Conservation (phyloP, 805 yeast species). For the Isabelozyma gotoi region DNA sequence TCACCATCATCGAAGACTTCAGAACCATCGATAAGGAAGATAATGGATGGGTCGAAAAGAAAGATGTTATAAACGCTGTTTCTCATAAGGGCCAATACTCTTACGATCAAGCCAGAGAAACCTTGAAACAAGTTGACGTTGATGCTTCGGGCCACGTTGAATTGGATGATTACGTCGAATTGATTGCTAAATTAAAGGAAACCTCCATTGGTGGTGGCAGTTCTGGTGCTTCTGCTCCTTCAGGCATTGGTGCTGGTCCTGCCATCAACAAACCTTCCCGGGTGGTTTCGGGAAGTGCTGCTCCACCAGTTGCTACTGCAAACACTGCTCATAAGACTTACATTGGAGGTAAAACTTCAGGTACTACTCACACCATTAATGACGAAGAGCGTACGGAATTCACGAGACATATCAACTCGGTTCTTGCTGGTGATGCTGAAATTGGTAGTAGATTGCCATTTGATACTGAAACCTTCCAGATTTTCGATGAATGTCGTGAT, state of each 20-base stretch:
- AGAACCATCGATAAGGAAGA: constrained; percentile 84
- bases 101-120: constrained; percentile 92
- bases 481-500: constrained; percentile 95
- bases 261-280: constrained; percentile 14
- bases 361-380: constrained; percentile 93
- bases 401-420: constrained; percentile 93
- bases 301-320: constrained; percentile 51
- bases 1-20: constrained; percentile 82
- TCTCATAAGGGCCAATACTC: constrained; percentile 76
- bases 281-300: constrained; percentile 20
- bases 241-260: constrained; percentile 8
- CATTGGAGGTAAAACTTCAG: constrained; percentile 82
- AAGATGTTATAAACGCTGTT: constrained; percentile 80
- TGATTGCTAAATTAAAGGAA: constrained; percentile 78
- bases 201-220: constrained; percentile 9
- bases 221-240: constrained; percentile 15
- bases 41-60: constrained; percentile 92
- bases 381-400: constrained; percentile 96
- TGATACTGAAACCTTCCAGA: constrained; percentile 90
- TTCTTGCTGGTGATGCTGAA: constrained; percentile 83
- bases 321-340: constrained; percentile 56
- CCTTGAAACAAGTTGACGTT: constrained; percentile 84
- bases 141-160: constrained; percentile 98
- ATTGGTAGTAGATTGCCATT: constrained; percentile 85
- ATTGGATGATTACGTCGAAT: constrained; percentile 86